A percentile compares a stretch with the other conserved stretches of the same genome.
Evolutionary conservation across 768 basidiomycete species (phyloP).

Genomic region (Chalciporus sphaerocephalus): DNA sequence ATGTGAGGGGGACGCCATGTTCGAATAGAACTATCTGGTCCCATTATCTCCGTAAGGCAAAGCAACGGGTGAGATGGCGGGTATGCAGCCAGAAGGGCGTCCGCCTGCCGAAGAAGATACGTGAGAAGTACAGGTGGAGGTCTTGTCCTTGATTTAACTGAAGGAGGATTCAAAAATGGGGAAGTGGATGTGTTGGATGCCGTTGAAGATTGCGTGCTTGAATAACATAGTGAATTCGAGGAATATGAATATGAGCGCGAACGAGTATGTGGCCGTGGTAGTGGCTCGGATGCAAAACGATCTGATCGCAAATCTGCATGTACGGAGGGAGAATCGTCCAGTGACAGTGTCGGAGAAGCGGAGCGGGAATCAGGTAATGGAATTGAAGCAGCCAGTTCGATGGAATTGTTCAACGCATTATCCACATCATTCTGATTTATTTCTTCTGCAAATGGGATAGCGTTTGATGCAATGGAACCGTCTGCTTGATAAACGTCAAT

Average conservation of each 20-base stretch:
- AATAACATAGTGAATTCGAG: background rate
- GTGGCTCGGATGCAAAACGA: background rate
- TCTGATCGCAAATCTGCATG: background rate
- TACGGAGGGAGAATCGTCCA: background rate
- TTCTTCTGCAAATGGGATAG: background rate
- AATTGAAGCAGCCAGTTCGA: slow-evolving; percentile 16
- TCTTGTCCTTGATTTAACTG: slow-evolving; percentile 13
- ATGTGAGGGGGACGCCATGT: slow-evolving; percentile 53
- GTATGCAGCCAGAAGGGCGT: slow-evolving; percentile 52
- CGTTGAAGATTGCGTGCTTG: background rate
- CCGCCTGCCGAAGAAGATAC: slow-evolving; percentile 51
- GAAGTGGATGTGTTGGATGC: background rate
- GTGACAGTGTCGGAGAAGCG: slow-evolving; percentile 6
- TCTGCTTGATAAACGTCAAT: background rate
- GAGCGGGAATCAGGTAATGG: slow-evolving; percentile 21
- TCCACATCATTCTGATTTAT: background rate
- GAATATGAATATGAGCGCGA: slow-evolving; percentile 7
- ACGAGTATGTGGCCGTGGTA: background rate
- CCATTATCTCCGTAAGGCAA: slow-evolving; percentile 57
- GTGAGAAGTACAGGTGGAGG: slow-evolving; percentile 39
- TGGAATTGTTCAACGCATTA: background rate
- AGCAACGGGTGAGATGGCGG: slow-evolving; percentile 60
- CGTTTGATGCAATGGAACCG: background rate
- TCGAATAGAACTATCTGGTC: slow-evolving; percentile 69
- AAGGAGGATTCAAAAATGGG: slow-evolving; percentile 1